Evolutionary conservation across 1,139 yeast genomes (phyloP).

Genomic region (Zygotorulaspora mrakii): DNA sequence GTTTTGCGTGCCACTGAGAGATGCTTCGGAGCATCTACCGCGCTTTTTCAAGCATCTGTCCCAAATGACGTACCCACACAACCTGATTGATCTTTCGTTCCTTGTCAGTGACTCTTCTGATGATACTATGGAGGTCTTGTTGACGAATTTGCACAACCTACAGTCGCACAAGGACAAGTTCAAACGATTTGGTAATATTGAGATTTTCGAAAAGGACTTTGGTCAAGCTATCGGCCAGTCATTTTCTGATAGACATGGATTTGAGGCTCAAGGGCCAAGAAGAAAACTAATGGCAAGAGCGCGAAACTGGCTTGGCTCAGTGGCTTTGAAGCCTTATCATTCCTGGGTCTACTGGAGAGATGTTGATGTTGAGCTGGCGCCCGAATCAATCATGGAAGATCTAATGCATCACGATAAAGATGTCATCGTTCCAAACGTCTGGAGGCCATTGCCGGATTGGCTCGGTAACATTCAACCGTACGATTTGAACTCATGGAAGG

Average conservation of each 20-base stretch:
- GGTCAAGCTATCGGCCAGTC: constrained; percentile 68
- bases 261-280: constrained; percentile 71
- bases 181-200: constrained; percentile 50
- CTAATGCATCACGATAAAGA: constrained; percentile 62
- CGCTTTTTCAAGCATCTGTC: constrained; percentile 61
- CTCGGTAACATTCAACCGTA: constrained; percentile 86
- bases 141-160: constrained; percentile 43
- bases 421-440: constrained; percentile 77
- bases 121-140: constrained; percentile 51
- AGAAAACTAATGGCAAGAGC: constrained; percentile 72
- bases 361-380: constrained; percentile 64
- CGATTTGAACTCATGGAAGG: constrained; percentile 89
- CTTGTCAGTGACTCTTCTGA: constrained; percentile 60
- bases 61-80: constrained; percentile 62
- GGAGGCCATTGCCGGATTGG: constrained; percentile 93
- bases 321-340: constrained; percentile 62
- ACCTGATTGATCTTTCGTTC: constrained; percentile 60
- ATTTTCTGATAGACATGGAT: constrained; percentile 63
- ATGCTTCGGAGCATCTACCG: constrained; percentile 64
- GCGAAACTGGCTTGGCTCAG: constrained; percentile 63
- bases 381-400: constrained; percentile 58
- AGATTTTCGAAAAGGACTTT: constrained; percentile 63
- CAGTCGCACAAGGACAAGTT: constrained; percentile 46
- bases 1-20: constrained; percentile 66
- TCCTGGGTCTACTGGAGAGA: constrained; percentile 82